Conservation (phyloP, 768 basidiomycete species). For the Coprinellus aureogranulatus region DNA sequence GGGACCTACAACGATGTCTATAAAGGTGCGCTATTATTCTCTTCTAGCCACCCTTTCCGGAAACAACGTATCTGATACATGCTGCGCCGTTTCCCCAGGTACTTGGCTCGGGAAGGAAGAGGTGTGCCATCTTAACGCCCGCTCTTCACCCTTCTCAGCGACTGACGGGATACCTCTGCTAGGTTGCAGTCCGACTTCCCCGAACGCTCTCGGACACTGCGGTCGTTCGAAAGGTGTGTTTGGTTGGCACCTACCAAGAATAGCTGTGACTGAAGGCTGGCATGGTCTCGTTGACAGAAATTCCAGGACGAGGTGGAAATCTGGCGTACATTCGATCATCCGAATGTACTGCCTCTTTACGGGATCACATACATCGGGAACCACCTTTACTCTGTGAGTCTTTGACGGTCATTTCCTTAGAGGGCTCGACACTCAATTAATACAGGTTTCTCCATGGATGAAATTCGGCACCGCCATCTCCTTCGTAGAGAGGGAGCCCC, state of each 20-base stretch:
- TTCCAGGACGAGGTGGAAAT: slow-evolving; percentile 42
- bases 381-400: slow-evolving; percentile 32
- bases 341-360: slow-evolving; percentile 37
- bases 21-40: slow-evolving; percentile 22
- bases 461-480: slow-evolving; percentile 37
- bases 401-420: neutral
- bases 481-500: slow-evolving; percentile 30
- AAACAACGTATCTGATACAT: neutral
- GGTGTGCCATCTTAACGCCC: slow-evolving; percentile 14
- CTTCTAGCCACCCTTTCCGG: neutral
- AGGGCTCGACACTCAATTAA: slow-evolving; percentile 1
- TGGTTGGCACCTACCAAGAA: no score
- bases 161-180: neutral
- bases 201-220: slow-evolving; percentile 32
- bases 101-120: slow-evolving; percentile 41
- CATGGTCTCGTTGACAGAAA: slow-evolving; percentile 23
- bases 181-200: slow-evolving; percentile 42
- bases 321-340: slow-evolving; percentile 41
- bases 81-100: slow-evolving; percentile 22
- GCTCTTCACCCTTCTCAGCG: neutral
- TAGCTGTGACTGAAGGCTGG: neutral
- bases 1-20: slow-evolving; percentile 42
- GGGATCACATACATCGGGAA: slow-evolving; percentile 35
- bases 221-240: slow-evolving; percentile 32
- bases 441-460: slow-evolving; percentile 47